Percentiles rank a stretch among this genome's conserved stretches.
Conservation (phyloP, 164 flowering plant genomes). For the Taxillus chinensis region DNA sequence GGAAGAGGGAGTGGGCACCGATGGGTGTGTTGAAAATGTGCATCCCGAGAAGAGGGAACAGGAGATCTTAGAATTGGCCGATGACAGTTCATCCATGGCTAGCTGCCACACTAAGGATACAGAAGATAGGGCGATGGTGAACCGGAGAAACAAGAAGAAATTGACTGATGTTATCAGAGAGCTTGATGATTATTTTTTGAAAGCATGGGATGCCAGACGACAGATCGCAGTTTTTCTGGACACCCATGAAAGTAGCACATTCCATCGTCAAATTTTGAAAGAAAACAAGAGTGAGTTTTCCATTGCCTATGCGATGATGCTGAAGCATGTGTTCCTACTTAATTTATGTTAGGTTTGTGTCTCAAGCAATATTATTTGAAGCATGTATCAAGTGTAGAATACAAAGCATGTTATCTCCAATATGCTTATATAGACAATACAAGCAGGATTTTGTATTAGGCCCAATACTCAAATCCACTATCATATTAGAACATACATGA, state of each 20-base stretch:
- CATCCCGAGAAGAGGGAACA: conserved; percentile 18
- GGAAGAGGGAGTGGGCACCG: conserved; percentile 33
- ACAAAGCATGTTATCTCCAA: too few species aligned
- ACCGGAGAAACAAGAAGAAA: conserved; percentile 41
- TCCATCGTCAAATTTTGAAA: conserved; percentile 24
- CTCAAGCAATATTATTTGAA: too few species aligned
- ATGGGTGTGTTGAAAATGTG: conserved; percentile 8
- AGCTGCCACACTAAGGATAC: conserved; percentile 46
- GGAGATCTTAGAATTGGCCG: conserved; percentile 23
- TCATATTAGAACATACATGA: too few species aligned
- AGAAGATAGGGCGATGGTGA: conserved; percentile 36
- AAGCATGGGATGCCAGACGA: conserved; percentile 54
- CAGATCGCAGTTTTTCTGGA: conserved; percentile 63
- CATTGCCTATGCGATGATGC: neutral
- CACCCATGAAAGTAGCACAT: conserved; percentile 22
- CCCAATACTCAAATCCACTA: too few species aligned
- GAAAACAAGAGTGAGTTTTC: conserved; percentile 43
- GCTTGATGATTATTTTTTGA: conserved; percentile 75
- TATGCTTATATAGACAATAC: too few species aligned
- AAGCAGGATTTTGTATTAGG: too few species aligned
- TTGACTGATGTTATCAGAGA: conserved; percentile 54
- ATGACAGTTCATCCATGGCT: conserved; percentile 45
- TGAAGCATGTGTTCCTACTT: neutral
- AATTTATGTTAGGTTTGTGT: too few species aligned
- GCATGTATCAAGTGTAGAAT: too few species aligned